A percentile compares a stretch with the other conserved stretches of the same genome.
phyloP scores from a whole-genome alignment of 75 land plant species.

The Ceratopteris richardii region DNA sequence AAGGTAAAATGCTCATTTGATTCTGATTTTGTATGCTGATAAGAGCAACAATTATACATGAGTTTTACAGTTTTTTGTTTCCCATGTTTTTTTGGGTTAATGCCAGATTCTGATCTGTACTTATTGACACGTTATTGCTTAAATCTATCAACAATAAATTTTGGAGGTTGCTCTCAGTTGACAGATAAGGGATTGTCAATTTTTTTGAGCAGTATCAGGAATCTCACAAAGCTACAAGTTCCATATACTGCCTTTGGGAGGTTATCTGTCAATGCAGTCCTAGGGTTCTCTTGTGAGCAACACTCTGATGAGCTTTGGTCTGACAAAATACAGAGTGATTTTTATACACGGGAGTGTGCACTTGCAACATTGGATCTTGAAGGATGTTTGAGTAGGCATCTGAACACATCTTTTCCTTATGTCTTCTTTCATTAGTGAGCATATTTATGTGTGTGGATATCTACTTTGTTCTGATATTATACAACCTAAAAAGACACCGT shows the following conservation, averaged over 20 bases:
- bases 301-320: not conserved
- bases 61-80: not conserved
- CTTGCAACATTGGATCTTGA: not conserved
- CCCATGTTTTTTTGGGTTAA: not conserved
- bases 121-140: not conserved
- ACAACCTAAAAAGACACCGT: too few species aligned
- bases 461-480: too few species aligned
- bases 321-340: not conserved
- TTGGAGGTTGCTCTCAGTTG: constrained; percentile 2
- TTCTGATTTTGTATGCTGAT: too few species aligned
- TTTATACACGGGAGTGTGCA: not conserved
- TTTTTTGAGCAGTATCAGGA: not conserved
- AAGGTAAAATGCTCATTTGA: not conserved
- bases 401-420: not conserved
- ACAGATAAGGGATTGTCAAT: constrained; percentile 2
- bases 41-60: too few species aligned
- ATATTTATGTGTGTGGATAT: too few species aligned
- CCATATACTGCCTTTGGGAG: constrained; percentile 6
- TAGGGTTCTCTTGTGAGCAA: not conserved
- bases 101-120: not conserved
- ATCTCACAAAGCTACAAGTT: not conserved
- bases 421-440: too few species aligned
- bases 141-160: not conserved
- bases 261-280: not conserved
- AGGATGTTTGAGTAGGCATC: not conserved